Conservation (phyloP, 306 rosid genomes). For the Inga leiocalycina region DNA sequence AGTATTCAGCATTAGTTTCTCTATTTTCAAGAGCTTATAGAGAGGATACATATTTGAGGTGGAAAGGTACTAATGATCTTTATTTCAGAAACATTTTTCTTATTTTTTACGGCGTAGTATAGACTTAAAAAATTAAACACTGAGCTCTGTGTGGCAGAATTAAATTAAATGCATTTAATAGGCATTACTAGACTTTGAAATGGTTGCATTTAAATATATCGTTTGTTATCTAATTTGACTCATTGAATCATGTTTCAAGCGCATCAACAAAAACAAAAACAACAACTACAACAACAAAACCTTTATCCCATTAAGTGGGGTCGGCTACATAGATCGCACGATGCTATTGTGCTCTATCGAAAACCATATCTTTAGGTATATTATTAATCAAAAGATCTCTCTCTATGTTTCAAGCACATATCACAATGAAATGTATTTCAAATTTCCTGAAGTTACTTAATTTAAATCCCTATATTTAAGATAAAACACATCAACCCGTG, state of each 20-base stretch:
- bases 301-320: too few species aligned
- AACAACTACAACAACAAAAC: too few species aligned
- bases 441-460: not conserved
- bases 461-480: not conserved
- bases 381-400: too few species aligned
- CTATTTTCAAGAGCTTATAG: not conserved
- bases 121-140: not conserved
- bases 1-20: conserved; percentile 23
- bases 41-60: conserved; percentile 1
- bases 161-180: not conserved
- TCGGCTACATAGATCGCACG: too few species aligned
- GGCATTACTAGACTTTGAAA: not conserved
- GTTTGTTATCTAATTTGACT: not conserved
- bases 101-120: not conserved
- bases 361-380: too few species aligned
- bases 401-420: not conserved
- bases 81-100: not conserved
- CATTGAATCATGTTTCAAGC: not conserved
- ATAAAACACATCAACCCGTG: not conserved
- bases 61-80: not conserved
- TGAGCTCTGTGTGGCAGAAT: not conserved
- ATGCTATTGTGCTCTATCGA: too few species aligned
- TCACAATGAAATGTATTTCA: not conserved
- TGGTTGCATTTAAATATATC: not conserved
- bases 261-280: too few species aligned